Evolutionary conservation across 139 green algal genomes (phyloP).

Genomic region (Pseudopediastrum boryanum): DNA sequence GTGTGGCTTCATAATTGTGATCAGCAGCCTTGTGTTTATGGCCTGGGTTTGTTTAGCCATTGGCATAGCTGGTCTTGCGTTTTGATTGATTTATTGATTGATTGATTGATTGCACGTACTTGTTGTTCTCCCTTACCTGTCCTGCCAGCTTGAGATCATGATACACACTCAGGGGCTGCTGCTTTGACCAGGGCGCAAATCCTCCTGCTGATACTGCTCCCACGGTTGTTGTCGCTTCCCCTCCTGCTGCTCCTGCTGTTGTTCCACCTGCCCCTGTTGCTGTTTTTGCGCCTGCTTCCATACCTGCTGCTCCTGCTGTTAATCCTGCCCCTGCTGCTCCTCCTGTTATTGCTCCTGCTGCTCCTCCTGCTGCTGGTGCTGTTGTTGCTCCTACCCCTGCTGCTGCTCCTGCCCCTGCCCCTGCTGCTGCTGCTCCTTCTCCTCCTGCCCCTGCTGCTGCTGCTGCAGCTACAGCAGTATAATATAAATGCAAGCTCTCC

Average conservation of each 20-base stretch:
- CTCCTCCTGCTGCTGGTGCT: slow-evolving; percentile 19
- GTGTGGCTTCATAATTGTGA: no score
- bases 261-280: no score
- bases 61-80: no score
- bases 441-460: neutral
- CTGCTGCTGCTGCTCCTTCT: slow-evolving; percentile 11
- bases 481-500: slow-evolving; percentile 34
- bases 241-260: neutral
- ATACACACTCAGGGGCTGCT: slow-evolving; percentile 7
- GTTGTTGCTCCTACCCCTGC: neutral
- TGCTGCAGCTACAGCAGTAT: neutral
- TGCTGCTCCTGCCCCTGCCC: slow-evolving; percentile 7
- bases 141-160: slow-evolving; percentile 9
- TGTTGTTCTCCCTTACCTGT: no score
- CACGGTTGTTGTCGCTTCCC: neutral
- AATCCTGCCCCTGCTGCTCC: slow-evolving; percentile 14
- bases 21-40: no score
- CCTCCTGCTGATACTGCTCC: slow-evolving; percentile 6
- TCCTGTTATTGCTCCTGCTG: neutral
- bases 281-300: neutral
- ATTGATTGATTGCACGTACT: no score
- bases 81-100: no score
- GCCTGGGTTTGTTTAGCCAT: no score
- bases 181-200: no score
- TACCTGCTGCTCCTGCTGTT: neutral